phyloP scores from a whole-genome alignment of 2,329 filamentous ascomycete species.

The Colletotrichum godetiae region DNA sequence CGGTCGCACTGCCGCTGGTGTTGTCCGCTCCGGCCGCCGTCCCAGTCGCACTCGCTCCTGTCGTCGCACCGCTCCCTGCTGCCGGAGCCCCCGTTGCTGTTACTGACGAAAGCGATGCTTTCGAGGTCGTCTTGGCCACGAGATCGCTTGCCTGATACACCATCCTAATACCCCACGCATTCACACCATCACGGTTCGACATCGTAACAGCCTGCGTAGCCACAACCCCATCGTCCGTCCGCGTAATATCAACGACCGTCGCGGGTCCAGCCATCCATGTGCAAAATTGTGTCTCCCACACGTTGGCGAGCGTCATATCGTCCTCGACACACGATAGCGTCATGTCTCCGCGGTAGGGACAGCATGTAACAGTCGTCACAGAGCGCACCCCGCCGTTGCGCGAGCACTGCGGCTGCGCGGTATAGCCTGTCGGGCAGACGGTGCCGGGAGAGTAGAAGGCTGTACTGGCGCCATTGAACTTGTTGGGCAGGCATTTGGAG shows the following conservation, averaged over 20 bases:
- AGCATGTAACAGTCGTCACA: constrained; percentile 43
- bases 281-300: constrained; percentile 40
- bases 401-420: constrained; percentile 42
- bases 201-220: constrained; percentile 31
- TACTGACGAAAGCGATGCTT: background rate
- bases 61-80: background rate
- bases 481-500: constrained; percentile 37
- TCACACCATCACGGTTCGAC: constrained; percentile 34
- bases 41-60: background rate
- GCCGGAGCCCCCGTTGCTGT: background rate
- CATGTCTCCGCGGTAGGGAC: constrained; percentile 37
- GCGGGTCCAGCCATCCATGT: constrained; percentile 38
- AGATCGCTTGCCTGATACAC: constrained; percentile 40
- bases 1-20: background rate
- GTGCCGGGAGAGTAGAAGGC: constrained; percentile 36
- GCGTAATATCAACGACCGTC: constrained; percentile 34
- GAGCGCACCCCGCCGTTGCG: constrained; percentile 38
- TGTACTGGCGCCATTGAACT: constrained; percentile 34
- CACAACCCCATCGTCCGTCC: constrained; percentile 26
- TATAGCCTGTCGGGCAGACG: constrained; percentile 32
- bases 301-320: constrained; percentile 28
- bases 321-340: constrained; percentile 38
- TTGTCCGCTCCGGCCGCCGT: background rate
- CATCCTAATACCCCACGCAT: constrained; percentile 42
- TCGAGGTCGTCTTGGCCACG: background rate